These are phyloP conservation scores for Lipomyces lipofer DNA, from an alignment of 805 yeast species.

Conservation along the genomic window DNA sequence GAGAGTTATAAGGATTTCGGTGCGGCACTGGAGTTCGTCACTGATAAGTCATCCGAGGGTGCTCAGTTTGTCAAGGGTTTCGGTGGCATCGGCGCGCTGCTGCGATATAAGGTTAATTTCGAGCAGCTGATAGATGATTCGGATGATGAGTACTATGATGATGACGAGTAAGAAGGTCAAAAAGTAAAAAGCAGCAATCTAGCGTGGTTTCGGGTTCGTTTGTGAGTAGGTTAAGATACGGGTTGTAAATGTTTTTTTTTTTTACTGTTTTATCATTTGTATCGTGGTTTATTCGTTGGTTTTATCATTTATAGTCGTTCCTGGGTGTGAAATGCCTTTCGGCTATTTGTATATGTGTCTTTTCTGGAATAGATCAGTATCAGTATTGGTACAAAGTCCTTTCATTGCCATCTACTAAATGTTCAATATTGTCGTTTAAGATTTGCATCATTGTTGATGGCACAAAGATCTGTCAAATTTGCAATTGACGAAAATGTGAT, in stretches of 20 bases:
- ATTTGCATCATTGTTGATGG: too few species aligned
- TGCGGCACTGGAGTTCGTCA: conserved; percentile 92
- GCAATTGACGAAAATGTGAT: too few species aligned
- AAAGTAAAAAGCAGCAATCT: not conserved
- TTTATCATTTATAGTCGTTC: not conserved
- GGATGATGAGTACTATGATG: conserved; percentile 86
- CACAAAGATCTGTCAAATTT: too few species aligned
- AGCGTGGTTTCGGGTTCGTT: not conserved
- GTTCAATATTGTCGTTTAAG: too few species aligned
- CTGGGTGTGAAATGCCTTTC: not conserved
- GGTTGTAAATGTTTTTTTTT: conserved; percentile 6
- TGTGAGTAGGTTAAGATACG: not conserved
- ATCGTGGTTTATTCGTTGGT: not conserved
- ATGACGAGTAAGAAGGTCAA: conserved; percentile 33
- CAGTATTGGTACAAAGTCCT: too few species aligned
- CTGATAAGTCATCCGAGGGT: conserved; percentile 97
- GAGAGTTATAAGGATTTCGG: conserved; percentile 94
- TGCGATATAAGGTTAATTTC: conserved; percentile 95
- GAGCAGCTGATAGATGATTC: conserved; percentile 89
- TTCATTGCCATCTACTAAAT: too few species aligned
- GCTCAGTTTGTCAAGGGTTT: conserved; percentile 97
- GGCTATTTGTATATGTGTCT: not conserved
- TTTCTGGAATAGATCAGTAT: too few species aligned
- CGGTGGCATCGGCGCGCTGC: conserved; percentile 97
- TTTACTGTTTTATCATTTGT: not conserved